Evolutionary conservation across 73 alveolate species (phyloP).

Genomic region (Effrenium voratum): DNA sequence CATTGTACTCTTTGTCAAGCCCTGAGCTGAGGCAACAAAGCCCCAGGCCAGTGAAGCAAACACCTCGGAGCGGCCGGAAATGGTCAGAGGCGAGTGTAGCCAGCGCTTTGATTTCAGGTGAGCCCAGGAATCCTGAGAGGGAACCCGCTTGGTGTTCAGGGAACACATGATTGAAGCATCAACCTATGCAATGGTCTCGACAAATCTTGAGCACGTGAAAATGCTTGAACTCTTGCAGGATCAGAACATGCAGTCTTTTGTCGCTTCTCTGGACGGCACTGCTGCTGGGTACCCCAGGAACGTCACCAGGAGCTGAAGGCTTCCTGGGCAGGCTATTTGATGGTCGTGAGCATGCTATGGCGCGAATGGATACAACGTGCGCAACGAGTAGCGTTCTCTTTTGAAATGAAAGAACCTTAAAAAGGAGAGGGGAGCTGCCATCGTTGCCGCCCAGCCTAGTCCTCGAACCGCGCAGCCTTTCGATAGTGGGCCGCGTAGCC

Average conservation of each 20-base stretch:
- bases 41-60: background rate
- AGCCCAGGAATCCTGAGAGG: background rate
- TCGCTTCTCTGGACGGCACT: constrained; percentile 23
- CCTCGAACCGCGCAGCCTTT: too few species aligned
- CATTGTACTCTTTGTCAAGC: background rate
- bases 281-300: background rate
- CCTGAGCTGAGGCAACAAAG: background rate
- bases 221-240: background rate
- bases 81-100: background rate
- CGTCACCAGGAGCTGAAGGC: background rate
- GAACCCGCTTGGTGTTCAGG: background rate
- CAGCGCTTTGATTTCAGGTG: background rate
- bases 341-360: background rate
- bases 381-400: background rate
- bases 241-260: background rate
- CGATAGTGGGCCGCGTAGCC: too few species aligned
- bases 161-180: background rate
- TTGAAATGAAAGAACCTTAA: background rate
- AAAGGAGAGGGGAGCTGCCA: background rate
- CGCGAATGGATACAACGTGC: background rate
- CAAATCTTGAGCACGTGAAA: background rate
- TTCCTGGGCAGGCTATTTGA: background rate
- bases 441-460: background rate
- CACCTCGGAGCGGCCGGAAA: constrained; percentile 1
- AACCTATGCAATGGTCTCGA: background rate